Percentiles rank a stretch among this genome's conserved stretches.
These are phyloP conservation scores for Talaromyces amestolkiae DNA, from an alignment of 2,329 filamentous ascomycete species.

Conservation along the genomic window DNA sequence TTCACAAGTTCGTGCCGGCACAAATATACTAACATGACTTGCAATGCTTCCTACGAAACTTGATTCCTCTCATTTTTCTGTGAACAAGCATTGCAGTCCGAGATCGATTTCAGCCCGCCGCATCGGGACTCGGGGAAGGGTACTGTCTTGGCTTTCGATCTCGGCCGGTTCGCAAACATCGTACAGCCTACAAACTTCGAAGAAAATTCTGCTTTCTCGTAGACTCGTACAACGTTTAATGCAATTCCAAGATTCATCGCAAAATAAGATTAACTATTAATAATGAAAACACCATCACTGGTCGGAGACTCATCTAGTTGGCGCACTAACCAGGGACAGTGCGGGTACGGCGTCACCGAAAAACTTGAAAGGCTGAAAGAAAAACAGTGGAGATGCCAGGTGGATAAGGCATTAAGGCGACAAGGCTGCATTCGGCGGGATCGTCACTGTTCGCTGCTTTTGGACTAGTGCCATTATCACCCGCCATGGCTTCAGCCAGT, in stretches of 20 bases:
- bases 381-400: slow-evolving; percentile 6
- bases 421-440: slow-evolving; percentile 1
- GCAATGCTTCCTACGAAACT: too few species aligned
- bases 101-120: neutral
- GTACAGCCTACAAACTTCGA: neutral
- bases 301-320: neutral
- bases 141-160: neutral
- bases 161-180: neutral
- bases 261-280: neutral
- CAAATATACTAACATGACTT: neutral
- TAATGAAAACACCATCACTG: slow-evolving; percentile 1
- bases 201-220: neutral
- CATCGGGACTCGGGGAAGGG: slow-evolving; percentile 3
- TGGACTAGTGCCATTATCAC: neutral
- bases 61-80: neutral
- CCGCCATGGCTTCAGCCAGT: neutral
- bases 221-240: neutral
- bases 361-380: neutral
- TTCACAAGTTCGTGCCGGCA: neutral
- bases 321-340: neutral
- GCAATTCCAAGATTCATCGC: neutral
- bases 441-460: neutral
- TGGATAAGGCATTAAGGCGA: neutral
- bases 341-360: slow-evolving; percentile 9
- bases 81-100: neutral